Evolutionary conservation across 441 rosid genomes (phyloP), one percentile per base, ranked within the genome.

Genomic region (Hypseocharis bilobata): DNA sequence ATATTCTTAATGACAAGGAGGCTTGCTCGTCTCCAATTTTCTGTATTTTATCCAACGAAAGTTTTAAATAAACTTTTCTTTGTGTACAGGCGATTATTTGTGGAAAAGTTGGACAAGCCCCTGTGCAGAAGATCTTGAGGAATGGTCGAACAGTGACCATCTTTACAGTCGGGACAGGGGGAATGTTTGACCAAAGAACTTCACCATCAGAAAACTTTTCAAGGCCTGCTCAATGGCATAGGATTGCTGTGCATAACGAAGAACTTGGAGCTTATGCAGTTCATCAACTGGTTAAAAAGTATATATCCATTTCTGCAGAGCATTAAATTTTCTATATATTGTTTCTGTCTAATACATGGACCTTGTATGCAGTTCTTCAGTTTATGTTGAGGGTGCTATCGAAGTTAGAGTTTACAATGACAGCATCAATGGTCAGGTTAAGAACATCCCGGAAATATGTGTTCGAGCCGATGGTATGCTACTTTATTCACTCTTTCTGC

Each of bases 171-270:
- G 97, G 98, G 73, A 93, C 97, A 7, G 99, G 95, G 0, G 99
- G 97, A 17, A 74, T 93, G 88, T 82, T 77, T 82, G 99, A 91
- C 80, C 97, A 88, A 73, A 88, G 97, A 77, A 74, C 75, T 66
- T 51, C 71, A 11, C 79, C 81, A 58, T 71, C 76, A 4, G 82
- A 60, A 22, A 81, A 83, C 74, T 67, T 80, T 70, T 92, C 96
- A 1, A 86, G 77, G 74, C 96, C 96, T 72, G 91, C 85, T 70
- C 99, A 91, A 67, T 91, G 99, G 97, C 99, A 91, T 80, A 84
- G 99, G 74, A 80, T 91, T 70, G 96, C 88, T 34, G 93, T 93
- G 73, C 99, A 93, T 64, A 88, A 88, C 71, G 89, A 81, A 19
- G 4, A 55, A 6, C 86, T 93, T 49, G 96, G 92, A 63, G 78